Evolutionary conservation across 768 basidiomycete genomes (phyloP).

Genomic region (Pisolithus tinctorius): DNA sequence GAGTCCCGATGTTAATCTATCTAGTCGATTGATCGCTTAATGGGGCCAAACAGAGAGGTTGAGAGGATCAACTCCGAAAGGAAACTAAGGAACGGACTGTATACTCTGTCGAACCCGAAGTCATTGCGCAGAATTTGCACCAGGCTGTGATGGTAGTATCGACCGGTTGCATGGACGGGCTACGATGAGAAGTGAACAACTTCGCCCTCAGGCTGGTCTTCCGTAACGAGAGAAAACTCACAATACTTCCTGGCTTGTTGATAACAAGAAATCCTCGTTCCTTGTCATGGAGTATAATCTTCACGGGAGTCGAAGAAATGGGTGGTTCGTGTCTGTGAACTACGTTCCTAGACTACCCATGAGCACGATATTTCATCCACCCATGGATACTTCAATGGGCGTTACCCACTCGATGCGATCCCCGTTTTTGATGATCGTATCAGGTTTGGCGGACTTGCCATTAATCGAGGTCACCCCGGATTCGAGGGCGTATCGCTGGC

Average conservation of each 20-base stretch:
- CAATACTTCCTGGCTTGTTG: slow-evolving; percentile 95
- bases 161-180: slow-evolving; percentile 90
- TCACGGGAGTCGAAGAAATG: slow-evolving; percentile 76
- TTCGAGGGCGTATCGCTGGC: slow-evolving; percentile 70
- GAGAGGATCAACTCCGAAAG: neutral
- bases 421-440: slow-evolving; percentile 75
- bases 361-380: neutral
- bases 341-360: slow-evolving; percentile 55
- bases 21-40: slow-evolving; percentile 87
- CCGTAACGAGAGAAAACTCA: slow-evolving; percentile 40
- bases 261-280: slow-evolving; percentile 85
- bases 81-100: slow-evolving; percentile 50
- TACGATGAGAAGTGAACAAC: slow-evolving; percentile 24
- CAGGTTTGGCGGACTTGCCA: slow-evolving; percentile 74
- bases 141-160: slow-evolving; percentile 85
- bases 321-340: slow-evolving; percentile 98
- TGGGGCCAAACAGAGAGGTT: slow-evolving; percentile 1
- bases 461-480: slow-evolving; percentile 96
- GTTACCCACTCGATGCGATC: slow-evolving; percentile 78
- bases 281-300: slow-evolving; percentile 69
- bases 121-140: slow-evolving; percentile 82
- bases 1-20: slow-evolving; percentile 89
- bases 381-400: neutral
- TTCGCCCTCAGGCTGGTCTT: neutral
- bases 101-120: slow-evolving; percentile 73